Percentiles rank a stretch among this genome's conserved stretches.
These are phyloP conservation scores for Lanmaoa rubissima DNA, from an alignment of 768 basidiomycete genomes.

Conservation along the genomic window DNA sequence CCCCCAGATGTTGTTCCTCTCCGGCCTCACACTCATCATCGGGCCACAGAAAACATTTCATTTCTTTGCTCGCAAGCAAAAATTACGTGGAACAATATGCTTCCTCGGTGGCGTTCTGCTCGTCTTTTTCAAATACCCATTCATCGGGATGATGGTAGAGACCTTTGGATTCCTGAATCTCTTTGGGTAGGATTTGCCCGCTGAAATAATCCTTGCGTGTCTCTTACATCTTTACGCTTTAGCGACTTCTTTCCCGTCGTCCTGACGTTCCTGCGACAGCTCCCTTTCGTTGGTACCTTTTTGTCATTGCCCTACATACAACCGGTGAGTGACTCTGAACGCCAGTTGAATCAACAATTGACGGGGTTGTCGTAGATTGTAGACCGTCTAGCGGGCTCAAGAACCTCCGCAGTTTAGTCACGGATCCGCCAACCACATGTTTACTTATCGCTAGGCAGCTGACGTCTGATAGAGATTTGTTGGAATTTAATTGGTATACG, in stretches of 20 bases:
- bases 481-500: constrained; percentile 16
- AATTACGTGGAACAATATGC: constrained; percentile 84
- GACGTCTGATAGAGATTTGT: constrained; percentile 6
- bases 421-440: background rate
- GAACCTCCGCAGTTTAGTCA: constrained; percentile 65
- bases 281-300: constrained; percentile 87
- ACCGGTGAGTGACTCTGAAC: constrained; percentile 48
- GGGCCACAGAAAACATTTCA: constrained; percentile 96
- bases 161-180: constrained; percentile 96
- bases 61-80: constrained; percentile 96
- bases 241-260: constrained; percentile 99
- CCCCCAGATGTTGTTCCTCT: constrained; percentile 86
- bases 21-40: constrained; percentile 94
- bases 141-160: constrained; percentile 90
- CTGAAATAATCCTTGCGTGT: background rate
- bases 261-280: constrained; percentile 91
- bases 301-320: constrained; percentile 87
- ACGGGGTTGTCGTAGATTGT: constrained; percentile 49
- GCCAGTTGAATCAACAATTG: background rate
- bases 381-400: constrained; percentile 77
- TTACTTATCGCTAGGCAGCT: constrained; percentile 7
- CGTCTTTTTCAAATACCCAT: constrained; percentile 95
- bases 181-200: constrained; percentile 66
- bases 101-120: constrained; percentile 89
- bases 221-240: constrained; percentile 11